Conservation (phyloP, 371 early-diverging fungal genomes). For the Dichotomocladium elegans region DNA sequence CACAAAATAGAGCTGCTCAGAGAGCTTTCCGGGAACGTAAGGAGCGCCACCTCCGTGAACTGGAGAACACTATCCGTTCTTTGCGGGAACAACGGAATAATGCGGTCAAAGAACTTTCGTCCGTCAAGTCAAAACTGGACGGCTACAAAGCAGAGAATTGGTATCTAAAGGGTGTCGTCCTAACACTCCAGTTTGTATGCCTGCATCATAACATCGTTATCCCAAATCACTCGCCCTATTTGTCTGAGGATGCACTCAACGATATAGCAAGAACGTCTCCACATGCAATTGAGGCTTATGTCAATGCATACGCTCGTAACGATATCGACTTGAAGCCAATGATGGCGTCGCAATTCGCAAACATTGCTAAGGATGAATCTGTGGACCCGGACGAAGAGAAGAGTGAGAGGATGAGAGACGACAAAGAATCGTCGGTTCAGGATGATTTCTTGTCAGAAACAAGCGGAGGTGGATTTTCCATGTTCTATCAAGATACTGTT, state of each 20-base stretch:
- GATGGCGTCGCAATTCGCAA: slow-evolving; percentile 11
- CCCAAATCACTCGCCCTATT: slow-evolving; percentile 19
- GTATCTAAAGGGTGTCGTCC: slow-evolving; percentile 38
- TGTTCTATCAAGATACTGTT: no score
- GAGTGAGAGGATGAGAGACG: not conserved
- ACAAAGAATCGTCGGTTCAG: not conserved
- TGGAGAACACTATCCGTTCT: slow-evolving; percentile 61
- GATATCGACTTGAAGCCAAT: slow-evolving; percentile 13
- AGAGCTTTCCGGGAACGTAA: slow-evolving; percentile 74
- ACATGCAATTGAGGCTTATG: slow-evolving; percentile 22
- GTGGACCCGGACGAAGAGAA: slow-evolving; percentile 7
- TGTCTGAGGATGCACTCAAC: slow-evolving; percentile 16
- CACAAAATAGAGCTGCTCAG: slow-evolving; percentile 75
- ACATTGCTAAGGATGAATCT: not conserved
- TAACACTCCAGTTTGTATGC: slow-evolving; percentile 36
- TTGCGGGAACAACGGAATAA: slow-evolving; percentile 48
- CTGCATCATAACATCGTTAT: slow-evolving; percentile 21
- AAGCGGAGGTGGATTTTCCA: no score
- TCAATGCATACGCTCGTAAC: slow-evolving; percentile 16
- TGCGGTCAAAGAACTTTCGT: slow-evolving; percentile 33
- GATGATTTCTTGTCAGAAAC: not conserved
- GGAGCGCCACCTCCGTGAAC: slow-evolving; percentile 56
- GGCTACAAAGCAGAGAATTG: slow-evolving; percentile 52
- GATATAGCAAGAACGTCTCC: slow-evolving; percentile 17
- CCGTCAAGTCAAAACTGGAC: slow-evolving; percentile 39